phyloP scores from a whole-genome alignment of 345 rosid genomes.

The Abelmoschus esculentus region DNA sequence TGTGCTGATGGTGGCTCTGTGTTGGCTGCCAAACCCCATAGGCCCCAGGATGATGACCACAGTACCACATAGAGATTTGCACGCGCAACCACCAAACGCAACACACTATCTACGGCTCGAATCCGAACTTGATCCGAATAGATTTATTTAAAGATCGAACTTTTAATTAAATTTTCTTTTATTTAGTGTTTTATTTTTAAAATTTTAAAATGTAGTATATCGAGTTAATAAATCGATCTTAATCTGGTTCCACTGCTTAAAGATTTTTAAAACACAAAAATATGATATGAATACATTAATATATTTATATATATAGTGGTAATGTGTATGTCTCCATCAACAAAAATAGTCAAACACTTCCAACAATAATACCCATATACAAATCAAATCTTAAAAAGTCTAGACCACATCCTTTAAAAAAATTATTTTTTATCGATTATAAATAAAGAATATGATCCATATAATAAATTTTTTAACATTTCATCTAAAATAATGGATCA shows the following conservation, averaged over 20 bases:
- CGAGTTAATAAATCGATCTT: neutral
- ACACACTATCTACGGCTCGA: constrained; percentile 6
- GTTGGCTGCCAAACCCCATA: constrained; percentile 6
- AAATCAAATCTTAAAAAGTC: constrained; percentile 35
- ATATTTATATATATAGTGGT: neutral
- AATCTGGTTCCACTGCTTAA: neutral
- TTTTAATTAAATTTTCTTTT: no score
- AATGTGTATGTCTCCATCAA: constrained; percentile 5
- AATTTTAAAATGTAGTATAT: no score
- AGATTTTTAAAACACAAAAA: neutral
- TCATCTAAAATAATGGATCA: no score
- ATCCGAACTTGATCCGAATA: neutral
- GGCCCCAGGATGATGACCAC: constrained; percentile 52
- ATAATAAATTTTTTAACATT: no score
- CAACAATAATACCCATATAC: constrained; percentile 14
- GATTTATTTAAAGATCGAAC: no score
- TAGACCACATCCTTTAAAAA: constrained; percentile 19
- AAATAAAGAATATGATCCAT: no score
- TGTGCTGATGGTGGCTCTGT: constrained; percentile 10
- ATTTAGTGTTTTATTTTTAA: no score
- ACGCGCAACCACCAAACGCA: constrained; percentile 72
- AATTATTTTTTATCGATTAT: constrained; percentile 1
- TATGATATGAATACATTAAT: neutral
- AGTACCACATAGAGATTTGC: constrained; percentile 51
- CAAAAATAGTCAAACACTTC: constrained; percentile 32